Base-by-base conservation (phyloP, 345 rosid species). In the Noccaea caerulescens region DNA sequence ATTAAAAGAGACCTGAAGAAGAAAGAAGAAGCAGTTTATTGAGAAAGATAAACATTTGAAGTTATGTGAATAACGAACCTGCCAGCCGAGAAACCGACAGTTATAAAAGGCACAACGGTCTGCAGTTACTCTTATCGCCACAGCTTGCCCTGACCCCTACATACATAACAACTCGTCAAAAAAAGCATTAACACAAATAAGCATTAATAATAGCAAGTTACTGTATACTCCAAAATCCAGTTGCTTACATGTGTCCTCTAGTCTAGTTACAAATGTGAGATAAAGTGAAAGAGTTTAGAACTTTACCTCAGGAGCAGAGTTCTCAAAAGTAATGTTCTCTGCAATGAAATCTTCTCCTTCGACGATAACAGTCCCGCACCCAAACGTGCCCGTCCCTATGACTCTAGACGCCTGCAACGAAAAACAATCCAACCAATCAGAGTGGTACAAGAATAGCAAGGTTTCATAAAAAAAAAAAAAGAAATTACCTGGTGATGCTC, bases 81-180 rank as follows among this genome's bases (percentile, higher is more conserved):
- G 99, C 99, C 99, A 91, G 4, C 98, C 96, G 4, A 94, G 99
- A 73, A 91, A 91, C 70, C 96, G 81, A 84, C 99, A 94, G 57
- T 89, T 85, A 68, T 94, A 94, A 79, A 94, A 94, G 8, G 96
- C 96, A 46, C 99, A 94, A 38, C 97, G 85, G 75, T 91, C 98
- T 41, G 98, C 98, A 7, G 99, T 94, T 56, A 89, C 91, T 76
- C 99, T 77, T 65, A 91, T 81, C 6, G 98, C 99, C 64, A 94
- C 99, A 58, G 97, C 98, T 83, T 94, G 99, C 37, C 93, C 96
- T 53, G 99, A 94, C 76, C 97, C 99, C 97, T 89, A 34, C 4
- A 63, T 12, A 27, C 30, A 68, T 46, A 18, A 1, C 5, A 63
- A 37, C 18, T 16, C 10, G 23, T 23, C 25, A 10, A 54, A 56